A percentile compares a stretch with the other conserved stretches of the same genome.
Conservation (phyloP, 2,329 filamentous ascomycete genomes). For the Didymella glomerata region DNA sequence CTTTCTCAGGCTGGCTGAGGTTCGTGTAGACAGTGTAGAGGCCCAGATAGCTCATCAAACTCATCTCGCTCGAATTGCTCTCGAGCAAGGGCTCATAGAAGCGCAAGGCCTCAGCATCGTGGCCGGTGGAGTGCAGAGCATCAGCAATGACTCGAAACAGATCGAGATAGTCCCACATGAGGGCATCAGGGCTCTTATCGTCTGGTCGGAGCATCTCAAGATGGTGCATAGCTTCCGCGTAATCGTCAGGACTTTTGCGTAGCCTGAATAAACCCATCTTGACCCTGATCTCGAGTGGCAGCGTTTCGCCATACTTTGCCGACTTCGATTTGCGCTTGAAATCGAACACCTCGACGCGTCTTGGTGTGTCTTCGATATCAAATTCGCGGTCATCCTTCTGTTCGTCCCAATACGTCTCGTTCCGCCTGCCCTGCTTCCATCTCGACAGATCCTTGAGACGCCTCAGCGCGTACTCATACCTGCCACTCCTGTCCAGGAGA, state of each 20-base stretch:
- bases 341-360: conserved; percentile 68
- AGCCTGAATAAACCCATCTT: conserved; percentile 87
- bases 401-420: conserved; percentile 80
- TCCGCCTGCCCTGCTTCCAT: conserved; percentile 80
- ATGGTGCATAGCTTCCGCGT: conserved; percentile 72
- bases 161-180: conserved; percentile 74
- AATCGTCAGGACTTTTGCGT: conserved; percentile 67
- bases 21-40: conserved; percentile 71
- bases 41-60: conserved; percentile 43
- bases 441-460: conserved; percentile 77
- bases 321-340: conserved; percentile 67
- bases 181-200: conserved; percentile 59
- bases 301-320: conserved; percentile 72
- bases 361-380: conserved; percentile 74
- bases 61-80: conserved; percentile 35
- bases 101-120: conserved; percentile 64
- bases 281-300: conserved; percentile 83
- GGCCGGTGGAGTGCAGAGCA: conserved; percentile 61
- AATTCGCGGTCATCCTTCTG: conserved; percentile 86
- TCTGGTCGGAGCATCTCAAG: conserved; percentile 72
- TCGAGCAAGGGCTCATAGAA: conserved; percentile 62
- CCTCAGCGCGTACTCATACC: conserved; percentile 71
- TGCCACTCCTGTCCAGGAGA: conserved; percentile 71
- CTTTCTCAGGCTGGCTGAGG: conserved; percentile 69
- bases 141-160: conserved; percentile 78